Conservation (phyloP, 345 rosid species). For the Lepidium aucheri region DNA sequence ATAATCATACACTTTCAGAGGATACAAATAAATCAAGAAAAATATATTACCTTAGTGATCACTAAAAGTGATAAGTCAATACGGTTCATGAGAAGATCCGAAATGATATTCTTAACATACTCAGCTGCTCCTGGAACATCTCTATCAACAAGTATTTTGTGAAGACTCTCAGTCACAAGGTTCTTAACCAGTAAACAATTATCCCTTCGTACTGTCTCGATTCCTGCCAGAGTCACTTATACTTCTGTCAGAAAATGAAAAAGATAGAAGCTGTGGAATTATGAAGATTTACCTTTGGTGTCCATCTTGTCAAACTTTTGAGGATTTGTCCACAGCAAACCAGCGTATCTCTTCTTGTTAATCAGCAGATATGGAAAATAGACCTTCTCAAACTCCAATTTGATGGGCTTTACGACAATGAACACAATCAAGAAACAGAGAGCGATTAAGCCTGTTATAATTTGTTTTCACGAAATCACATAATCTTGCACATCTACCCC, state of each 20-base stretch:
- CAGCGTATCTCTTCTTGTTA: constrained; percentile 99
- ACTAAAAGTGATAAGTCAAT: constrained; percentile 96
- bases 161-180: constrained; percentile 86
- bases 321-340: constrained; percentile 86
- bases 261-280: constrained; percentile 3
- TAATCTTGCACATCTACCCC: not conserved
- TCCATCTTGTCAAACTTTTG: constrained; percentile 88
- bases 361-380: constrained; percentile 88
- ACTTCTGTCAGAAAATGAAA: not conserved
- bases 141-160: constrained; percentile 80
- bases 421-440: constrained; percentile 8
- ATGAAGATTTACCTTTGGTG: constrained; percentile 62
- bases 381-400: constrained; percentile 96
- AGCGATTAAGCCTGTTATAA: not conserved
- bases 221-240: constrained; percentile 48
- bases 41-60: constrained; percentile 69
- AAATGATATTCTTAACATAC: constrained; percentile 77
- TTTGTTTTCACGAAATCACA: not conserved
- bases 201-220: constrained; percentile 98
- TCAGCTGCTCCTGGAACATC: constrained; percentile 84
- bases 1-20: not conserved
- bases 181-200: constrained; percentile 93
- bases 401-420: constrained; percentile 75
- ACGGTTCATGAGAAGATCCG: constrained; percentile 98
- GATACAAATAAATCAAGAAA: constrained; percentile 10